A percentile compares a stretch with the other conserved stretches of the same genome.
These are phyloP conservation scores for Fusarium longipes DNA, from an alignment of 2,329 filamentous ascomycete genomes.

Conservation along the genomic window DNA sequence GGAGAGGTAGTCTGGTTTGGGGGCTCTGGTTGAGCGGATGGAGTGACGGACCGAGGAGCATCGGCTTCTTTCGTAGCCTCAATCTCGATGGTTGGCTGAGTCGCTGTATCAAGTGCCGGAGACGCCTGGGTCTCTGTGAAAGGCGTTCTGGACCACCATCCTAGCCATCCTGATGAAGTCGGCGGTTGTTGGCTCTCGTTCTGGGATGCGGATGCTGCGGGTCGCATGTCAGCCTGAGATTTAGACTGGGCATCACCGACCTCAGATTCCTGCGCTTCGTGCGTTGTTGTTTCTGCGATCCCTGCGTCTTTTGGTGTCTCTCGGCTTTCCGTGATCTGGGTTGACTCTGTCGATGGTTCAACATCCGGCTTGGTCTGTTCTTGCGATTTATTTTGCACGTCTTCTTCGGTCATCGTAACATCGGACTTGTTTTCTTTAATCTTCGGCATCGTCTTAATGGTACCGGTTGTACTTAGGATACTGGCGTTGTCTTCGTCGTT, in stretches of 20 bases:
- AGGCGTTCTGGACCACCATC: slow-evolving; percentile 60
- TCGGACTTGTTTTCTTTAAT: slow-evolving; percentile 43
- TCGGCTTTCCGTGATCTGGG: slow-evolving; percentile 2
- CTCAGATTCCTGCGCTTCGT: slow-evolving; percentile 7
- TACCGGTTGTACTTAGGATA: slow-evolving; percentile 44
- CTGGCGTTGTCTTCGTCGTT: slow-evolving; percentile 48
- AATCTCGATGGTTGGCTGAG: slow-evolving; percentile 27
- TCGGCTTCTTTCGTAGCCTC: slow-evolving; percentile 29
- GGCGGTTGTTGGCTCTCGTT: slow-evolving; percentile 29
- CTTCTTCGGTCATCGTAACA: slow-evolving; percentile 29
- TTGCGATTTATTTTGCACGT: slow-evolving; percentile 21
- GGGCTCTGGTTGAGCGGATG: slow-evolving; percentile 36
- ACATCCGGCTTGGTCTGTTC: slow-evolving; percentile 8
- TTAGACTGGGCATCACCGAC: slow-evolving; percentile 6
- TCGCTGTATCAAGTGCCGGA: slow-evolving; percentile 7
- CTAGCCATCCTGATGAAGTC: slow-evolving; percentile 64
- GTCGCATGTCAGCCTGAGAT: not conserved
- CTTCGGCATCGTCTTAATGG: slow-evolving; percentile 40
- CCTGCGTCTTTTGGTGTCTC: slow-evolving; percentile 8
- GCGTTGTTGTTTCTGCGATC: slow-evolving; percentile 3
- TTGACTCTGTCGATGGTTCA: slow-evolving; percentile 2
- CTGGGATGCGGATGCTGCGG: slow-evolving; percentile 5
- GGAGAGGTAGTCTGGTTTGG: slow-evolving; percentile 28
- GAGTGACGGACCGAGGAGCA: slow-evolving; percentile 37
- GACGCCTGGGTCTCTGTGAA: slow-evolving; percentile 40